Evolutionary conservation across 2,329 filamentous ascomycete species (phyloP), one percentile per base, ranked within the genome.

Genomic region (Claviceps purpurea): DNA sequence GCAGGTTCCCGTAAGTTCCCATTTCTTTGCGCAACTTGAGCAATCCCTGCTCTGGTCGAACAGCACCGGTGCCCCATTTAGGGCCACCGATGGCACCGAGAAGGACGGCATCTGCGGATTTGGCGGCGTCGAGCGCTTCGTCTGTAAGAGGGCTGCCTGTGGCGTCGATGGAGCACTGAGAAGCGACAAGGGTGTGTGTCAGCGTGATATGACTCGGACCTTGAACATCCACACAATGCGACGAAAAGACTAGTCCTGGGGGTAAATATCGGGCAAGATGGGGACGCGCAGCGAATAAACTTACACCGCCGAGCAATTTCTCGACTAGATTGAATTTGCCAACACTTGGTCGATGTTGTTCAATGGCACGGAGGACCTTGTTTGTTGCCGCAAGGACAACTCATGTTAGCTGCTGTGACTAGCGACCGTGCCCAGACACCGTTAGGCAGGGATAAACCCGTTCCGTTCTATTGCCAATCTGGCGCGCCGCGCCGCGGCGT

Each of bases 51-150:
- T 97, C 91, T 1, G 91, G 91, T 45, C 90, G 87, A 57, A 96
- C 85, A 53, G 82, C 72, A 59, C 87, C 88, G 37, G 89, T 93
- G 56, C 90, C 90, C 89, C 90, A 97, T 88, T 96, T 70, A 14
- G 93, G 91, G n/a, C 91, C 91, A 60, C 91, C 91, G 63, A 97
- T 94, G 60, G 91, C 89, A 59, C 90, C 91, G 51, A 97, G 82
- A 54, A 97, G 82, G 55, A 97, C 85, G 41, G 90, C 91, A 68
- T 95, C 86, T 57, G 90, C 89, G 50, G 78, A 74, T 70, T 94
- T 90, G 59, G 89, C 89, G 39, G 89, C 89, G 14, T 73, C 73
- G 61, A 97, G 85, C 56, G 89, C 88, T 62, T 85, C 81, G 60
- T 93, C 83, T 50, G 89, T 95, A 56, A 97, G 75, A 34, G 91